Conservation (phyloP, 1,284 basidiomycete genomes). For the Ceratobasidium theobromae region DNA sequence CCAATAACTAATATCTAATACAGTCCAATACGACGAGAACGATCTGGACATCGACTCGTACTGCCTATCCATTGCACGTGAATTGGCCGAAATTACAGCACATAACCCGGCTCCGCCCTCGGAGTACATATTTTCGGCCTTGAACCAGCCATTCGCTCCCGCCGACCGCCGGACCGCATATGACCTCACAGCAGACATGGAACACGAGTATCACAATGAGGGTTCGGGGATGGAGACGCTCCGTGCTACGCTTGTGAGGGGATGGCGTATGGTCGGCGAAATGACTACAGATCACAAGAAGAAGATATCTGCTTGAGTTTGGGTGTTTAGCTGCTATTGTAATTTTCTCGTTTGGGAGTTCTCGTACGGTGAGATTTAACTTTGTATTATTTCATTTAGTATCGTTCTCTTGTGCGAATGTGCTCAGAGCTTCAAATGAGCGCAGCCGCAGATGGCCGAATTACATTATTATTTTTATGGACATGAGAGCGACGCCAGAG, state of each 20-base stretch:
- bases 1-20: background rate
- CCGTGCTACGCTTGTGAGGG: conserved; percentile 54
- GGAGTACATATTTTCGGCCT: conserved; percentile 54
- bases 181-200: conserved; percentile 47
- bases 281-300: conserved; percentile 27
- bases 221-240: conserved; percentile 54
- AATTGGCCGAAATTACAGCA: conserved; percentile 66
- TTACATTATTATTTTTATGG: too few relatives aligned
- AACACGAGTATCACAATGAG: conserved; percentile 43
- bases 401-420: too few relatives aligned
- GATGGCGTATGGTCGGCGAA: conserved; percentile 50
- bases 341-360: too few relatives aligned
- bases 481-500: too few relatives aligned
- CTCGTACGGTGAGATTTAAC: too few relatives aligned
- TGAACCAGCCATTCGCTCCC: conserved; percentile 67
- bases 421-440: too few relatives aligned
- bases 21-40: conserved; percentile 44
- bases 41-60: conserved; percentile 68
- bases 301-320: background rate
- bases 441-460: too few relatives aligned
- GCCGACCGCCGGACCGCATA: conserved; percentile 59
- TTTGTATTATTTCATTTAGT: too few relatives aligned
- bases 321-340: background rate
- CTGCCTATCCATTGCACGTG: conserved; percentile 60
- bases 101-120: conserved; percentile 57